phyloP scores from a whole-genome alignment of 2,329 filamentous ascomycete genomes.

The Zymoseptoria pseudotritici region DNA sequence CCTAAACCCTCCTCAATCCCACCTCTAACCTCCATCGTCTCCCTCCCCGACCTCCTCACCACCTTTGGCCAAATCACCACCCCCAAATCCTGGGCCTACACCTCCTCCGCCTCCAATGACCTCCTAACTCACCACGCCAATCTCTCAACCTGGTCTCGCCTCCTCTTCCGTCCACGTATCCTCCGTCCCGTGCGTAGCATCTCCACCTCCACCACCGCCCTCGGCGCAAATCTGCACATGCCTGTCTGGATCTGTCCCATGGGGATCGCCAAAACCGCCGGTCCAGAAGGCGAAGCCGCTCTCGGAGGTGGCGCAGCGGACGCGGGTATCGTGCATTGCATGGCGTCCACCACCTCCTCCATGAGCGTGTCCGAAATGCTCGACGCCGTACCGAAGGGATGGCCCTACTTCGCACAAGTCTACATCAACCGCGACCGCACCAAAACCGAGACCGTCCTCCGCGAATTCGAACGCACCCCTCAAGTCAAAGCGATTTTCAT shows the following conservation, averaged over 20 bases:
- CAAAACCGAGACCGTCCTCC: slow-evolving; percentile 46
- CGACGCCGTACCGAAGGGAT: slow-evolving; percentile 18
- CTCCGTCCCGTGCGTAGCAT: slow-evolving; percentile 36
- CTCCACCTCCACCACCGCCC: slow-evolving; percentile 28
- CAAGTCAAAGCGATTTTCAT: slow-evolving; percentile 49
- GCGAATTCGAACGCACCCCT: slow-evolving; percentile 39
- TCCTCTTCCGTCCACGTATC: slow-evolving; percentile 43
- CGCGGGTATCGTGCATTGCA: slow-evolving; percentile 28
- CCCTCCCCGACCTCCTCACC: slow-evolving; percentile 40
- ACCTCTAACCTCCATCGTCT: slow-evolving; percentile 41
- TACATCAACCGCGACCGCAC: slow-evolving; percentile 52
- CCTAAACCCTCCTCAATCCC: slow-evolving; percentile 33
- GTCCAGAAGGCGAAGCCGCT: slow-evolving; percentile 29
- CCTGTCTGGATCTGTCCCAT: slow-evolving; percentile 34
- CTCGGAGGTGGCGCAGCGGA: slow-evolving; percentile 26
- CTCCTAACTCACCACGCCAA: slow-evolving; percentile 41
- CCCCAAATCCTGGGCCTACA: slow-evolving; percentile 38
- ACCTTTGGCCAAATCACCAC: slow-evolving; percentile 32
- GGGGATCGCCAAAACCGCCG: slow-evolving; percentile 25
- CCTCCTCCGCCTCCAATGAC: slow-evolving; percentile 44
- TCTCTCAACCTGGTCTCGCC: slow-evolving; percentile 34
- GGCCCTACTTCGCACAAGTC: slow-evolving; percentile 51
- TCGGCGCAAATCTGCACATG: slow-evolving; percentile 28
- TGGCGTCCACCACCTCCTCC: slow-evolving; percentile 24
- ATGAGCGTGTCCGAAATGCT: slow-evolving; percentile 28